Conservation (phyloP, 331 rosid species). For the Dryas integrifolia region DNA sequence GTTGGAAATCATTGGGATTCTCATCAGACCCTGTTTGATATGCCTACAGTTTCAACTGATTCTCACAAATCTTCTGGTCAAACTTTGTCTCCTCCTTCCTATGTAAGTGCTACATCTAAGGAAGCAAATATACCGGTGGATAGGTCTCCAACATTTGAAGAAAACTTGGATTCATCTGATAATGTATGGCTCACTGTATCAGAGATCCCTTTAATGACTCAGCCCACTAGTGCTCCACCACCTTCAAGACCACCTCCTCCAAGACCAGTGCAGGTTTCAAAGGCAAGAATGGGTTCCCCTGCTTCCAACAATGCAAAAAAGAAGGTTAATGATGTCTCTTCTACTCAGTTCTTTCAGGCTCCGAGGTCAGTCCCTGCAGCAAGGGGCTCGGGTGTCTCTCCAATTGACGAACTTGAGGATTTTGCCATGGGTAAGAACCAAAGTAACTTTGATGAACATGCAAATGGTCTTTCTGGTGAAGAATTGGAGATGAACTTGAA, state of each 20-base stretch:
- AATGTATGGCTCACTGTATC: constrained; percentile 91
- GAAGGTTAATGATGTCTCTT: constrained; percentile 48
- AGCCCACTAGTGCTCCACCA: constrained; percentile 89
- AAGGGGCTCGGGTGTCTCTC: constrained; percentile 47
- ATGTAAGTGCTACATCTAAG: constrained; percentile 38
- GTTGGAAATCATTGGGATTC: constrained; percentile 55
- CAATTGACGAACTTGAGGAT: constrained; percentile 67
- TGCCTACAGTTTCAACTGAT: constrained; percentile 58
- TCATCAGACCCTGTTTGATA: constrained; percentile 55
- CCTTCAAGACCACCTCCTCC: constrained; percentile 99
- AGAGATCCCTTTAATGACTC: constrained; percentile 89
- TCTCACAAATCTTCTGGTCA: constrained; percentile 58
- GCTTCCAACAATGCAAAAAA: constrained; percentile 48
- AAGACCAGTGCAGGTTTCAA: constrained; percentile 64
- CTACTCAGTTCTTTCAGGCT: constrained; percentile 50
- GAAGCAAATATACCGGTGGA: constrained; percentile 48
- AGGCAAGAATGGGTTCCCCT: constrained; percentile 45
- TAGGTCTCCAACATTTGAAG: constrained; percentile 59
- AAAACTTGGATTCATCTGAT: constrained; percentile 53
- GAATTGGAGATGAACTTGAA: constrained; percentile 90
- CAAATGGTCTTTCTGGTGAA: constrained; percentile 61
- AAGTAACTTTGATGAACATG: constrained; percentile 52
- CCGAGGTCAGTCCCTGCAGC: constrained; percentile 52
- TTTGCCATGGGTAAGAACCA: constrained; percentile 60
- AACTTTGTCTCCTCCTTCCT: constrained; percentile 66